Evolutionary conservation across 495 filamentous ascomycete species (phyloP).

Genomic region (Daldinia grandis): DNA sequence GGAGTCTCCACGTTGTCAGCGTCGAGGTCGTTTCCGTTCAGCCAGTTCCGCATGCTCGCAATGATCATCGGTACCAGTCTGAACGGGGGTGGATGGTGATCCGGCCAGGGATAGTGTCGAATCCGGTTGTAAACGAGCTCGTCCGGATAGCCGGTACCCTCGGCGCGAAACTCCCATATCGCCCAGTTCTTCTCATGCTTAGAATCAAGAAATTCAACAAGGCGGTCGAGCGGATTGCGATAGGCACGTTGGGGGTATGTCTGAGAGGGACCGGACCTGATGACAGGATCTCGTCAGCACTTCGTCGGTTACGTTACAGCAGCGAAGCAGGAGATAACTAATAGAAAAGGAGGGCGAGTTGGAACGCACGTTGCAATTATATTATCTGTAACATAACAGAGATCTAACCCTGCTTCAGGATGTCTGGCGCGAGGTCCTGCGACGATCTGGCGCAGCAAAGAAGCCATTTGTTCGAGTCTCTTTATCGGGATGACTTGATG

Average conservation of each 20-base stretch:
- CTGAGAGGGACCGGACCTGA: conserved; percentile 80
- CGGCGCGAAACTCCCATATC: conserved; percentile 97
- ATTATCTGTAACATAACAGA: conserved; percentile 92
- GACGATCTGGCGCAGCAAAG: conserved; percentile 64
- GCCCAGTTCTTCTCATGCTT: conserved; percentile 85
- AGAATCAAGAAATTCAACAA: conserved; percentile 84
- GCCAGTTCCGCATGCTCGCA: conserved; percentile 88
- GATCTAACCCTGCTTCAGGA: conserved; percentile 85
- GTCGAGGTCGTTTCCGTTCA: conserved; percentile 62
- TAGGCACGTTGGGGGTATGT: conserved; percentile 91
- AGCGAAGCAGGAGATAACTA: background rate
- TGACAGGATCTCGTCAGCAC: conserved; percentile 14
- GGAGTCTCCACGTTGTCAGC: conserved; percentile 23
- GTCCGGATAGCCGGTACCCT: conserved; percentile 95
- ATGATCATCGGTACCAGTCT: conserved; percentile 85
- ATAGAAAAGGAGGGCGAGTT: background rate
- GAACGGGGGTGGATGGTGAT: conserved; percentile 97
- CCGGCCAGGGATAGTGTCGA: conserved; percentile 92
- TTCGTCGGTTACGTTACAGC: background rate
- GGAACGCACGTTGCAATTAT: conserved; percentile 69
- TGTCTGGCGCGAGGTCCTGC: conserved; percentile 84
- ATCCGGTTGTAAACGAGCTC: conserved; percentile 83
- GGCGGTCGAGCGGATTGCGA: conserved; percentile 85
- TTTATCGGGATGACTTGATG: background rate
- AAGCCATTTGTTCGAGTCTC: conserved; percentile 53